These are phyloP conservation scores for Pyracantha coccinea DNA, from an alignment of 331 rosid species.

Conservation along the genomic window DNA sequence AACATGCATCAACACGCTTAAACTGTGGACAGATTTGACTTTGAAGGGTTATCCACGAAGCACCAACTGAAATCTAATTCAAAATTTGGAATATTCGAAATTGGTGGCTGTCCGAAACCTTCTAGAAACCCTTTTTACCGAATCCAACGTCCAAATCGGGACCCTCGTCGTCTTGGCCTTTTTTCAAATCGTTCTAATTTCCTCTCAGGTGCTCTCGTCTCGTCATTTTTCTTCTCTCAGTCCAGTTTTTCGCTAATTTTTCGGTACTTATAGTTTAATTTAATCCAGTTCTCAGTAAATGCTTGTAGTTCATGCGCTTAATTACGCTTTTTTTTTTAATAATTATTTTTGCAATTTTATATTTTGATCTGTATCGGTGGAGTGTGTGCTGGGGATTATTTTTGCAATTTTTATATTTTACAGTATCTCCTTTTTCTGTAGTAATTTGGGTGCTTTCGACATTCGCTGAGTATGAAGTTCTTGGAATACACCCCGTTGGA, in stretches of 20 bases:
- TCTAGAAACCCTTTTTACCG: not conserved
- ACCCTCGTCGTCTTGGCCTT: not conserved
- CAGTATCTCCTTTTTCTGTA: not conserved
- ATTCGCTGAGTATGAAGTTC: slow-evolving; percentile 56
- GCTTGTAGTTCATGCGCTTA: not conserved
- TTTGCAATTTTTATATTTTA: not conserved
- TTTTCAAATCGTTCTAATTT: not conserved
- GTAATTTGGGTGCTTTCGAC: not conserved
- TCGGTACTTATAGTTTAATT: not conserved
- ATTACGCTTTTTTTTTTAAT: not conserved
- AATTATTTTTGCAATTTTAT: not conserved
- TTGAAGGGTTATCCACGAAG: not conserved
- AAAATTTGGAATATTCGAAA: slow-evolving; percentile 27
- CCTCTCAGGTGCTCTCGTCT: not conserved
- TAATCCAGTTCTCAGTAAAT: not conserved
- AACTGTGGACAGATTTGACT: not conserved
- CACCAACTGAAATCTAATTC: not conserved
- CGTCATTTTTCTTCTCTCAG: not conserved
- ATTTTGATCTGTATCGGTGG: not conserved
- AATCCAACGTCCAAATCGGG: not conserved
- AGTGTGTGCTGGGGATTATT: not conserved
- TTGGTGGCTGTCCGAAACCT: slow-evolving; percentile 16
- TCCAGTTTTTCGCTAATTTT: not conserved
- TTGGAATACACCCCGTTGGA: slow-evolving; percentile 76
- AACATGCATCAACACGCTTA: not conserved